Evolutionary conservation across 768 basidiomycete species (phyloP).

Genomic region (Paxillus involutus): DNA sequence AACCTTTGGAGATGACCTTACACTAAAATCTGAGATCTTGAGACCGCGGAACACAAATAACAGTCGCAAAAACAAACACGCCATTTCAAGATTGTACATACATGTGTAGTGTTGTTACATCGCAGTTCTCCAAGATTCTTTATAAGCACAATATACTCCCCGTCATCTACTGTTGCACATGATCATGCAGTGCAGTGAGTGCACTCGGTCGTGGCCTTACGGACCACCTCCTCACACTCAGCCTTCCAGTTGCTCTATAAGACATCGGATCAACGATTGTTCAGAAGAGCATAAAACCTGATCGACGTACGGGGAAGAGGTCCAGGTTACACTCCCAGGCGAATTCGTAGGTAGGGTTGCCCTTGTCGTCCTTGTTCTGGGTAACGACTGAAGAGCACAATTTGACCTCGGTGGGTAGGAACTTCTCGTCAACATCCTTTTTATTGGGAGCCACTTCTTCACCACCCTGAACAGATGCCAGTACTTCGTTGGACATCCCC

Average conservation of each 20-base stretch:
- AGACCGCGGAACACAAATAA: no score
- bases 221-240: no score
- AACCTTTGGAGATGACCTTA: no score
- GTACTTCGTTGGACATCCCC: conserved; percentile 10
- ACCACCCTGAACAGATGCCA: conserved; percentile 21
- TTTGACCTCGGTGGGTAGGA: conserved; percentile 21
- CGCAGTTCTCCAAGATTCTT: no score
- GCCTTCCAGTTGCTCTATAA: conserved; percentile 7
- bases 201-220: no score
- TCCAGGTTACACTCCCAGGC: conserved; percentile 20
- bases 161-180: no score
- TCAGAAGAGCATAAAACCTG: neutral
- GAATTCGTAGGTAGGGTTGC: conserved; percentile 17
- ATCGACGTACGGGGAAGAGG: conserved; percentile 20
- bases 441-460: neutral
- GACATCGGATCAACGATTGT: neutral
- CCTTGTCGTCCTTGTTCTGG: conserved; percentile 11
- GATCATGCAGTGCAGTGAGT: no score
- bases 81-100: no score
- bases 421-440: conserved; percentile 1
- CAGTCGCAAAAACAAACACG: no score
- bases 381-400: conserved; percentile 23
- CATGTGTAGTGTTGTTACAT: no score
- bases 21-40: no score
- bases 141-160: no score